Base-by-base conservation (phyloP, 2,329 filamentous ascomycete species). In the Xylaria sp. region DNA sequence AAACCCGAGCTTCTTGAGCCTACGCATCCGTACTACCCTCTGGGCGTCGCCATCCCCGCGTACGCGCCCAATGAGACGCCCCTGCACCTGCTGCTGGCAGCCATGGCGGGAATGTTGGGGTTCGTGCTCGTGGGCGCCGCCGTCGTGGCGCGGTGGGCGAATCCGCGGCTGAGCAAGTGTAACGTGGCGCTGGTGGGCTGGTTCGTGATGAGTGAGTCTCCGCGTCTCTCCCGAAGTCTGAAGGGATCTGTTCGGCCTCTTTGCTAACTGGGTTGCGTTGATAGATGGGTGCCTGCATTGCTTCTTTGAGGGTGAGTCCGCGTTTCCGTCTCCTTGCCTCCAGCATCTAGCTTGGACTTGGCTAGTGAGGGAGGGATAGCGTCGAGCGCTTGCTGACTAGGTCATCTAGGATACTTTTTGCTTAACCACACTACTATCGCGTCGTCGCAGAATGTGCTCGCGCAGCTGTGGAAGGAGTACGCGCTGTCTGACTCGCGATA, bases 381-480 rank as follows among this genome's bases (percentile, higher is more conserved):
- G 6, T 34, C 13, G 43, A 38, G 24, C 11, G 16, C 11, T 7
- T 11, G 29, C 21, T 50, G 20, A 48, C 21, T 9, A 3, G 13
- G 18, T 40, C 29, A 38, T 18, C 11, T 9, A 86, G 84, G 87
- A 37, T 96, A 95, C 72, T 95, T 91, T 69, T 80, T 92, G 58
- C 71, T 83, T 59, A 85, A 92, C 69, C 88, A 90, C 69, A 73
- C 76, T 19, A 76, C 74, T 20, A 80, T 96, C 69, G 84, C 86
- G 0, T 76, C 81, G 9, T 84, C 84, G 55, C 87, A 91, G 69
- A 85, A 87, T 50, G 74, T 94, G 7, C 88, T 92, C 52, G 90
- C 88, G 2, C 91, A 96, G 75, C 78, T 96, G 41, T 96, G 92
- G 92, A 96, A 96, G 69, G 92, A 96, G 72, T 96, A 96, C 70